Evolutionary conservation across 108 stramenopile genomes (phyloP).

Genomic region (Cyclotella sp.): DNA sequence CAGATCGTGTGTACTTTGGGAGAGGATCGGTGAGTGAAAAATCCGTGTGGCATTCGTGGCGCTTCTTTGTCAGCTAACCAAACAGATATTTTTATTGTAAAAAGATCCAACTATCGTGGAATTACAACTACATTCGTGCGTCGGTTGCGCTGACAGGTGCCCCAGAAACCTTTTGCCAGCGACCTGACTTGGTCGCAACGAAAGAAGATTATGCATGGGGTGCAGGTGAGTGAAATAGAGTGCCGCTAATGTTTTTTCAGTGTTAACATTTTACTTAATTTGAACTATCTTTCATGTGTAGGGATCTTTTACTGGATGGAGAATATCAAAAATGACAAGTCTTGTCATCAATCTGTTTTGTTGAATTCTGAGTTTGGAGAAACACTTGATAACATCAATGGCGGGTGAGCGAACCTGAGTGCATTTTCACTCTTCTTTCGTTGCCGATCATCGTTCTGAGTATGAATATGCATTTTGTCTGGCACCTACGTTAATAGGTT

Average conservation of each 20-base stretch:
- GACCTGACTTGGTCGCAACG: conserved; percentile 48
- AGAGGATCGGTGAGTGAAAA: conserved; percentile 29
- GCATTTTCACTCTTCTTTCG: not conserved
- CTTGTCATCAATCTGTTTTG: conserved; percentile 51
- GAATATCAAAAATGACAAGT: conserved; percentile 50
- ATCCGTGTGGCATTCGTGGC: not conserved
- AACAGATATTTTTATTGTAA: not conserved
- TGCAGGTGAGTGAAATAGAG: conserved; percentile 10
- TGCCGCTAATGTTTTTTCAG: not conserved
- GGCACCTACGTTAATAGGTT: not conserved
- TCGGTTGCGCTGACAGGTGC: conserved; percentile 47
- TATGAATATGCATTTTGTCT: not conserved
- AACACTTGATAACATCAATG: conserved; percentile 51
- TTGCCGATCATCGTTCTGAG: not conserved
- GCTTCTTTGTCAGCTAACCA: not conserved
- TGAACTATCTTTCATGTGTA: not conserved
- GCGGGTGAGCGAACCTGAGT: conserved; percentile 17
- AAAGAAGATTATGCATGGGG: conserved; percentile 56
- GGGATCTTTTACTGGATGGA: conserved; percentile 57
- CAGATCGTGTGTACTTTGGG: conserved; percentile 43
- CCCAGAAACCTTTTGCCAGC: conserved; percentile 49
- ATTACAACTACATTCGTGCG: conserved; percentile 52
- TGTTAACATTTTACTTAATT: not conserved
- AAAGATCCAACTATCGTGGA: conserved; percentile 54
- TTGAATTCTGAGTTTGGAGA: conserved; percentile 49